Percentiles rank a stretch among this genome's conserved stretches.
Conservation (phyloP, 2,329 filamentous ascomycete genomes). For the Coccinonectria pachysandricola region DNA sequence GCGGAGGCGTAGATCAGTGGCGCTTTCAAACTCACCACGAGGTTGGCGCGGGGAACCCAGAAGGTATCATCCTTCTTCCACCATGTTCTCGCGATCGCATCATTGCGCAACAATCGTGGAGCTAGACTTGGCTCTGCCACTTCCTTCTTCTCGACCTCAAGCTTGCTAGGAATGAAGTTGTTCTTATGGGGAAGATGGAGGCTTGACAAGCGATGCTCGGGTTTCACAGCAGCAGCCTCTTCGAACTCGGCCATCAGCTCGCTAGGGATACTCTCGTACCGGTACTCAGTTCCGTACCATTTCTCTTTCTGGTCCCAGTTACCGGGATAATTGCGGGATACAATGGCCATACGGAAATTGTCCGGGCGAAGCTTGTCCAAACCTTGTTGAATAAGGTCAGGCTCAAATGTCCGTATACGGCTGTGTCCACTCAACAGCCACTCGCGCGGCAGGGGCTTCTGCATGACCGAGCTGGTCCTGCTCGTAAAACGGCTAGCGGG, state of each 20-base stretch:
- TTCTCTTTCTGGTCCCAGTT: slow-evolving; percentile 82
- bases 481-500: slow-evolving; percentile 85
- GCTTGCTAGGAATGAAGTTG: slow-evolving; percentile 85
- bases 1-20: slow-evolving; percentile 72
- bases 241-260: slow-evolving; percentile 65
- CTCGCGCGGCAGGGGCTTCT: slow-evolving; percentile 76
- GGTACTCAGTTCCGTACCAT: slow-evolving; percentile 97
- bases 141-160: slow-evolving; percentile 92
- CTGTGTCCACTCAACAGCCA: slow-evolving; percentile 75
- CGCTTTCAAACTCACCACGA: slow-evolving; percentile 71
- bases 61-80: slow-evolving; percentile 98
- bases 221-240: slow-evolving; percentile 47
- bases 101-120: slow-evolving; percentile 78
- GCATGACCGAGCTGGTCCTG: slow-evolving; percentile 77
- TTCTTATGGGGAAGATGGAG: slow-evolving; percentile 87
- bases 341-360: slow-evolving; percentile 76
- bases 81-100: slow-evolving; percentile 73
- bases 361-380: slow-evolving; percentile 70
- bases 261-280: slow-evolving; percentile 64
- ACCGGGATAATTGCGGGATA: slow-evolving; percentile 75
- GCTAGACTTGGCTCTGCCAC: slow-evolving; percentile 62
- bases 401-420: slow-evolving; percentile 70
- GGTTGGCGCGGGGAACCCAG: slow-evolving; percentile 91
- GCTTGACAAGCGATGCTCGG: slow-evolving; percentile 51
- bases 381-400: slow-evolving; percentile 62